A percentile compares a stretch with the other conserved stretches of the same genome.
phyloP scores from a whole-genome alignment of 306 rosid species.

The Fagus sylvatica region DNA sequence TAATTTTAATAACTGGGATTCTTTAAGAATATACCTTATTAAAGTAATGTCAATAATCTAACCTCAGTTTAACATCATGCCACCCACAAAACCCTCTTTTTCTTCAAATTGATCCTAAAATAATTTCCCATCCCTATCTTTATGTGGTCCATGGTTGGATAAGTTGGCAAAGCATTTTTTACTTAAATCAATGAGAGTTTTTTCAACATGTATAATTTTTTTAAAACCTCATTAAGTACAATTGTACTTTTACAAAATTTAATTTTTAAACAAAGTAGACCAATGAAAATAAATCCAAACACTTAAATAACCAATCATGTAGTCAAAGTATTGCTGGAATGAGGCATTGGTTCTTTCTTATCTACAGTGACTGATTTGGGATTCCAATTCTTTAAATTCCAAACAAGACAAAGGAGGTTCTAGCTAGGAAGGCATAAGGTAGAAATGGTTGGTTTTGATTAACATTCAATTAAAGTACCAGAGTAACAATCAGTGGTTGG shows the following conservation, averaged over 20 bases:
- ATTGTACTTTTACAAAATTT: too few relatives aligned
- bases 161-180: too few relatives aligned
- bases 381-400: slow-evolving; percentile 4
- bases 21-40: background rate
- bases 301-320: too few relatives aligned
- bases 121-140: too few relatives aligned
- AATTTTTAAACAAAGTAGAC: too few relatives aligned
- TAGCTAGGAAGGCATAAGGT: background rate
- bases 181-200: too few relatives aligned
- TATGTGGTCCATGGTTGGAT: too few relatives aligned
- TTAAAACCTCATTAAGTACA: too few relatives aligned
- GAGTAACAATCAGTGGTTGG: slow-evolving; percentile 10
- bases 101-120: too few relatives aligned
- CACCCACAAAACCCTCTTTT: background rate
- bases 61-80: background rate
- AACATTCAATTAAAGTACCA: slow-evolving; percentile 1
- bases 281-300: too few relatives aligned
- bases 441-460: background rate
- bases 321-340: background rate
- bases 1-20: background rate
- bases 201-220: too few relatives aligned
- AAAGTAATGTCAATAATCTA: background rate
- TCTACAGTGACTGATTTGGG: slow-evolving; percentile 13
- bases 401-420: background rate
- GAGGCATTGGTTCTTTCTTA: background rate